Base-by-base conservation (phyloP, 2,329 filamentous ascomycete genomes). In the Xylariaceae sp. region DNA sequence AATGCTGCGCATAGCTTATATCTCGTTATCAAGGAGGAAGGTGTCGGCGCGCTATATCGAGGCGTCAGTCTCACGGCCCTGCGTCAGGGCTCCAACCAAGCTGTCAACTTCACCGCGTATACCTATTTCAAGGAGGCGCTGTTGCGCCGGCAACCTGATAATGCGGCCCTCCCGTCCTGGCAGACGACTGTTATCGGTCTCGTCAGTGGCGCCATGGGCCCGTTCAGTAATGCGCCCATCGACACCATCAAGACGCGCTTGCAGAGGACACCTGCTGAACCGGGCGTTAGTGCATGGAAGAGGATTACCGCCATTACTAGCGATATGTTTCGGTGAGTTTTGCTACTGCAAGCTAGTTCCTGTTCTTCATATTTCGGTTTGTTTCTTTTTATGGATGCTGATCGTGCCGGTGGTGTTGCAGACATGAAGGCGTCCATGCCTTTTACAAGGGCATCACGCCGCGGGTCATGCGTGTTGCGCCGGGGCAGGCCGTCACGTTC, bases 371-470 rank as follows among this genome's bases (percentile, higher is more conserved):
- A 5, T 30, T 30, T 30, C 23, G 10, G 10, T 23, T 4, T 39
- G 5, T 34, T 5, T 9, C 34, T n/a, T 53, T 53, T 17, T 18
- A 15, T 7, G 4, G 8, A 49, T 55, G 51, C 51, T 58, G 44
- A 61, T 47, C 45, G 50, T 13, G 15, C 48, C n/a, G 34, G 13
- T 9, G 3, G 4, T 45, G 47, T 34, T 55, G 76, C 72, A 90
- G 88, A 71, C 90, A 96, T 78, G 94, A 99, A 77, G 94, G 94
- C 42, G 81, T 93, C 67, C 87, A 91, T 69, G 94, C 94, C 52
- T 99, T 99, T 78, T 99, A 99, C 82, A 97, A 97, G 83, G 94
- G 94, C 70, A 99, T 99, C 76, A 99, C 94, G 51, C 94, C 94
- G 5, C 85, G 94, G 69, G 89, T 99, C 67, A 97, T 97, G 92